A percentile compares a stretch with the other conserved stretches of the same genome.
Conservation (phyloP, 1,139 yeast genomes). For the Pichia sp. region DNA sequence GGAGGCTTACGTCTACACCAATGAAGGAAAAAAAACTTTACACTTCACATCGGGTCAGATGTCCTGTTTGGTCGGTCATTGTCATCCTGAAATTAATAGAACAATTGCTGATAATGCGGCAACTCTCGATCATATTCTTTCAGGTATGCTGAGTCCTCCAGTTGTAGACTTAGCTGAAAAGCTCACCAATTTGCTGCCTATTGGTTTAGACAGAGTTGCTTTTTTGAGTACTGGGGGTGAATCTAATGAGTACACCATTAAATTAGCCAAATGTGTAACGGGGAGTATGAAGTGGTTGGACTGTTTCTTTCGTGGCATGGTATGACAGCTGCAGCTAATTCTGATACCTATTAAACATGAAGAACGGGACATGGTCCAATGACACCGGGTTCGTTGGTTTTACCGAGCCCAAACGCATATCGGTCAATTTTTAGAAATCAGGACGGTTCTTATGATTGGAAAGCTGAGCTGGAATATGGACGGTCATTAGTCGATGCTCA, state of each 20-base stretch:
- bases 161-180: conserved; percentile 29
- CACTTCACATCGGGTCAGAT: conserved; percentile 32
- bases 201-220: conserved; percentile 26
- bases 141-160: conserved; percentile 30
- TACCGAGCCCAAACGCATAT: conserved; percentile 30
- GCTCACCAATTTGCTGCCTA: conserved; percentile 23
- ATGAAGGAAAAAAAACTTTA: conserved; percentile 23
- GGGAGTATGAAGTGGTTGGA: conserved; percentile 31
- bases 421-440: conserved; percentile 28
- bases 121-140: conserved; percentile 27
- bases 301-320: conserved; percentile 32
- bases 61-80: conserved; percentile 30
- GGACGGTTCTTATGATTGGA: conserved; percentile 31
- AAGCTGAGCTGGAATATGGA: conserved; percentile 28
- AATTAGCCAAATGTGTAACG: conserved; percentile 27
- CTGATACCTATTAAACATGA: conserved; percentile 28
- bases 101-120: conserved; percentile 23
- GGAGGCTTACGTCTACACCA: conserved; percentile 25
- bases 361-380: conserved; percentile 30
- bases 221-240: conserved; percentile 31
- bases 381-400: conserved; percentile 28
- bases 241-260: conserved; percentile 28
- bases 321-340: conserved; percentile 30
- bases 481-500: conserved; percentile 20
- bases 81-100: conserved; percentile 26